Evolutionary conservation across 228 moss, liverwort and hornwort genomes (phyloP), one percentile per base, ranked within the genome.

Genomic region (Sphagnum magellanicum): DNA sequence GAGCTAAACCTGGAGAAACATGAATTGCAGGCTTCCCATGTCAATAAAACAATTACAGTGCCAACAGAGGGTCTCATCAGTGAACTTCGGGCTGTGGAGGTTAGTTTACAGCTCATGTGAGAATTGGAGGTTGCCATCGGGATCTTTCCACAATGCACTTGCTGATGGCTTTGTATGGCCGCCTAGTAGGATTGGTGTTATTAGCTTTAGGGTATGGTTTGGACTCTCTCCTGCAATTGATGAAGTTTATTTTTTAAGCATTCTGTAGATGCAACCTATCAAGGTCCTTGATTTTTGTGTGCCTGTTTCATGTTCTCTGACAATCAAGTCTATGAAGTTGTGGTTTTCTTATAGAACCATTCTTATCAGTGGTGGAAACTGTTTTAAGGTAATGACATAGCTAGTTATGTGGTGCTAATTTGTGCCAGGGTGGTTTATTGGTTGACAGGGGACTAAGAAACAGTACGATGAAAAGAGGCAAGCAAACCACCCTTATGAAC

Each of bases 401-500:
- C 32, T 32, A 32, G 32, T 32, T 32, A 32, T 32, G 32, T 32
- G 32, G 32, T 8, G 55, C 55, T 55, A 55, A 55, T 8, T 55
- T 55, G 55, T 55, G 55, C 12, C 12, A 32, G 32, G 55, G 55
- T 55, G 55, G 55, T 8, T 8, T 55, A 8, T 8, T 55, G 55
- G 68, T 68, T 63, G 60, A 66, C 86, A 92, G 92, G 89, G 86
- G 69, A 85, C 85, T 48, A 89, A 82, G 75, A 72, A 72, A 59
- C 81, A 82, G 63, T 89, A 89, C 60, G 92, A 92, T 72, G 88
- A 85, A 70, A 92, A 86, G 70, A 89, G 92, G 92, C 90, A 77
- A 79, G 73, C 17, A 65, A 16, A 62, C 6, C 48, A 17, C 53
- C 4, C 6, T 16, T 67, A 12, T 47, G 5, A 63, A 49, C 13